Evolutionary conservation across 2,329 filamentous ascomycete species (phyloP), one percentile per base, ranked within the genome.

Genomic region (Davidsoniella eucalypti): DNA sequence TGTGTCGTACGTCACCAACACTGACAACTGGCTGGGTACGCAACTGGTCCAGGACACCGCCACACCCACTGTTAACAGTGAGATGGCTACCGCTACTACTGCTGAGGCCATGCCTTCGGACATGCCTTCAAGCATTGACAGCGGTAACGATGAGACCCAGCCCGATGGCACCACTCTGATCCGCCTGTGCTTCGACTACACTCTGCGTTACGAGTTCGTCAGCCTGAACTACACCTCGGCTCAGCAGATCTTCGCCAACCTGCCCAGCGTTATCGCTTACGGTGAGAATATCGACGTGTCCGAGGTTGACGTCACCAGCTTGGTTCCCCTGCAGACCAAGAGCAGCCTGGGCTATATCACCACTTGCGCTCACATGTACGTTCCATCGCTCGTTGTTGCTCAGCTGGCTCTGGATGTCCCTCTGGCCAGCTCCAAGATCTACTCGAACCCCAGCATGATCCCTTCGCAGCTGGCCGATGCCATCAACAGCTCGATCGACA

Each of bases 171-270:
- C 76, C 1, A 78, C 76, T 3, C 65, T 84, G 57, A 81, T 94
- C 57, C 87, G 94, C 61, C 73, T 96, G 55, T 92, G 84, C 33
- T 95, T 96, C 72, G 69, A 77, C 48, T 82, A 79, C 60, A 75
- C 76, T 1, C 73, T 94, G 57, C 90, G 93, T 67, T 98, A 92
- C 64, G 68, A 75, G 7, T 94, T 93, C 61, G 84, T 96, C 25
- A 80, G 82, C 9, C 69, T 69, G 18, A 78, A 82, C 55, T 71
- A 78, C 12, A 72, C 81, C 55, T 84, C 87, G 16, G 83, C 86
- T 4, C 78, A 78, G 38, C 90, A 96, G 65, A 85, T 98, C 59
- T 94, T 95, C 68, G 67, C 76, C 49, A 84, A 77, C 56, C 69
- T 95, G 3, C 87, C 87, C 0, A 58, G 70, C 48, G 86, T 84